Base-by-base conservation (phyloP, 1,139 yeast genomes). In the Candida tetrigidarum region DNA sequence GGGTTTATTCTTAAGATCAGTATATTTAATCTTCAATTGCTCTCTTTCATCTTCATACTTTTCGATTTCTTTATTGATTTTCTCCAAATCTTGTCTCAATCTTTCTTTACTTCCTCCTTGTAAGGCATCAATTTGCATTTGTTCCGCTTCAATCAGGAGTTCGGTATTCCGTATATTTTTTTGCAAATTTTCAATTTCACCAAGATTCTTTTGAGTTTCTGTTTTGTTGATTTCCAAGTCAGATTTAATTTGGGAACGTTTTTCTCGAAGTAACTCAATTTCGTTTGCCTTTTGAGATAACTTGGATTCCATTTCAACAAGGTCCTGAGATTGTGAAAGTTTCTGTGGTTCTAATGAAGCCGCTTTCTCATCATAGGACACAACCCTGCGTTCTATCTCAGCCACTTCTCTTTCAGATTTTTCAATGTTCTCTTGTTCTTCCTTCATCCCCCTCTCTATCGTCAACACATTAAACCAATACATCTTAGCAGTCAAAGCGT, bases 401-500 rank as follows among this genome's bases (percentile, higher is more conserved):
- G 50, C 55, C 4, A 69, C 57, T 23, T 62, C 60, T 1, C 51
- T 49, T 34, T 59, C 56, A 4, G 59, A 50, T 10, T 56, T 66
- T 54, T 29, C 25, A 19, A 32, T 63, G 51, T 1, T 39, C 36
- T 10, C 41, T 16, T 23, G 49, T 63, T 10, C 40, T 20, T 19
- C 50, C 64, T 32, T 54, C 51, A 5, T 47, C 41, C 3, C 64
- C 3, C 60, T 57, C 45, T 76, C 74, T 27, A 72, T 60, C 11
- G 64, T 64, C 3, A 60, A 58, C 18, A 76, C 81, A 58, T 81
- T 80, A 40, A 74, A 71, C 91, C 92, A 85, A 47, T 76, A 67
- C n/a, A 81, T 74, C 54, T 84, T 85, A 5, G 88, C 93, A 48
- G 80, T 78, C 12, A 80, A 57, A 15, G 69, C 52, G 28, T 73